phyloP scores from a whole-genome alignment of 2,329 filamentous ascomycete species.

The Calonectria hongkongensis region DNA sequence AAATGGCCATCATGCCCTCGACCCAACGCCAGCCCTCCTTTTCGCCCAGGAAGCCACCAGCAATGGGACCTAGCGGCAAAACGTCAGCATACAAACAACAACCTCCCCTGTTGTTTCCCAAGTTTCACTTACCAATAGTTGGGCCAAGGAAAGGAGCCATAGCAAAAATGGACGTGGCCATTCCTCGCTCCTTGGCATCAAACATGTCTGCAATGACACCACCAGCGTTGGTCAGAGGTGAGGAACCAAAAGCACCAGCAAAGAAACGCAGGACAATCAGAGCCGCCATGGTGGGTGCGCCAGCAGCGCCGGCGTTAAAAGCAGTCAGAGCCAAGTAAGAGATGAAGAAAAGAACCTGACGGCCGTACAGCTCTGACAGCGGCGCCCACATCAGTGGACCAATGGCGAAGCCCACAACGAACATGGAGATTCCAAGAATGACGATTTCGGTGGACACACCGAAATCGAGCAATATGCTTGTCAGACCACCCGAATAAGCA shows the following conservation, averaged over 20 bases:
- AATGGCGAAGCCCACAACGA: constrained; percentile 77
- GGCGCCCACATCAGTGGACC: constrained; percentile 81
- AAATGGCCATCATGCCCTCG: constrained; percentile 76
- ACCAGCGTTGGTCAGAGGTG: constrained; percentile 77
- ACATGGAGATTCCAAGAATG: constrained; percentile 78
- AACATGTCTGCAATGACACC: constrained; percentile 81
- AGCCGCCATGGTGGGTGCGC: constrained; percentile 73
- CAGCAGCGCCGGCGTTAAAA: constrained; percentile 77
- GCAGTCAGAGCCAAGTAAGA: constrained; percentile 75
- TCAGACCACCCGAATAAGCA: constrained; percentile 77
- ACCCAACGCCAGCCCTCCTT: constrained; percentile 79
- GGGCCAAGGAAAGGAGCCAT: constrained; percentile 80
- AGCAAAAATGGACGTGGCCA: constrained; percentile 76
- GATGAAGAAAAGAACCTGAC: constrained; percentile 75
- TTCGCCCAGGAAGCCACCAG: constrained; percentile 78
- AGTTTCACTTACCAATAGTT: constrained; percentile 63
- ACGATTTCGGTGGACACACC: constrained; percentile 69
- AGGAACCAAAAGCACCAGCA: constrained; percentile 77
- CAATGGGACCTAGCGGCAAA: constrained; percentile 70
- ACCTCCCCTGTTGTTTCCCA: too few relatives aligned
- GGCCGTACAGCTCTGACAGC: constrained; percentile 78
- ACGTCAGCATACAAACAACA: constrained; percentile 6
- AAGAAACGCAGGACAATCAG: constrained; percentile 83
- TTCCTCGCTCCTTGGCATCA: constrained; percentile 70
- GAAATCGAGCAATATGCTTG: constrained; percentile 74